Percentiles rank a stretch among this genome's conserved stretches.
phyloP scores from a whole-genome alignment of 352 stramenopile species.

The Globisporangium orthogonon region DNA sequence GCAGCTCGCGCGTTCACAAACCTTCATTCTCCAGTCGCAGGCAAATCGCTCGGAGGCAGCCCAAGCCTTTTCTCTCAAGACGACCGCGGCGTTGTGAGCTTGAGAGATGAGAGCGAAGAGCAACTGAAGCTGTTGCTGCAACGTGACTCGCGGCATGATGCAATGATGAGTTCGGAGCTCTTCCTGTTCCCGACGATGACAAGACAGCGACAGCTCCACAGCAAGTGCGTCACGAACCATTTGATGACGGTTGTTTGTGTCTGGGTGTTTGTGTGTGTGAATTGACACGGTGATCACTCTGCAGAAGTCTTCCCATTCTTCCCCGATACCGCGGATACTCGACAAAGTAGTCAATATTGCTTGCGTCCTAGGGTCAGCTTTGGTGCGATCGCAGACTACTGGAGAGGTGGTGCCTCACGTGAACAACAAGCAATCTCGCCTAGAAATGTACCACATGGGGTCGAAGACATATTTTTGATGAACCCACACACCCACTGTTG shows the following conservation, averaged over 20 bases:
- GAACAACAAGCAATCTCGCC: too few relatives aligned
- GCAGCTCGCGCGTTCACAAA: constrained; percentile 24
- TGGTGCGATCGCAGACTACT: too few relatives aligned
- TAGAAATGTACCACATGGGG: too few relatives aligned
- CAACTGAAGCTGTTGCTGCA: not conserved
- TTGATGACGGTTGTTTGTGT: not conserved
- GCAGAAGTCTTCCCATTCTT: constrained; percentile 23
- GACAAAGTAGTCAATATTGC: too few relatives aligned
- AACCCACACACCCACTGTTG: too few relatives aligned
- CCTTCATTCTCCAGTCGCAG: constrained; percentile 24
- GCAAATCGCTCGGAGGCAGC: constrained; percentile 17
- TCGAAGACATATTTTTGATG: too few relatives aligned
- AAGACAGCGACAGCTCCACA: constrained; percentile 30
- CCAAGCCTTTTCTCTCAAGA: not conserved
- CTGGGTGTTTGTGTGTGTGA: not conserved
- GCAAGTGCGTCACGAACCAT: constrained; percentile 21
- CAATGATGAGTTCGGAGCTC: constrained; percentile 7
- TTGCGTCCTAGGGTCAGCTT: too few relatives aligned
- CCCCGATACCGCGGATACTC: constrained; percentile 24
- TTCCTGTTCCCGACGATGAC: constrained; percentile 41
- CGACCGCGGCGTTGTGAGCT: not conserved
- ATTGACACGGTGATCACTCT: constrained; percentile 2
- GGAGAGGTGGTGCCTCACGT: too few relatives aligned
- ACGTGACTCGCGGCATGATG: not conserved
- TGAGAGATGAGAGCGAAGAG: not conserved